phyloP scores from a whole-genome alignment of 768 basidiomycete genomes.

The Tubosaeta sp. region DNA sequence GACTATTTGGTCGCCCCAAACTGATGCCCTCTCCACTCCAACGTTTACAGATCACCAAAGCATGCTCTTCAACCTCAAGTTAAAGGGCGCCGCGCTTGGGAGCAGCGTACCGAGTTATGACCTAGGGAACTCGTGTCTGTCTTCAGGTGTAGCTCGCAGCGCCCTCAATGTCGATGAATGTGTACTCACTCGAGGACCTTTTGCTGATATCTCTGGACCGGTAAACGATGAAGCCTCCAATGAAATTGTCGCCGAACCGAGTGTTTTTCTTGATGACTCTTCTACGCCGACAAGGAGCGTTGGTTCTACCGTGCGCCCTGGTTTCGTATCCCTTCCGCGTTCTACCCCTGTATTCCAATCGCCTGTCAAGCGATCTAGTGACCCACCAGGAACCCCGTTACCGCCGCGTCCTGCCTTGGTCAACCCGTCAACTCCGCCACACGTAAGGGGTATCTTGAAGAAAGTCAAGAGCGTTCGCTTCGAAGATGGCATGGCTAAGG shows the following conservation, averaged over 20 bases:
- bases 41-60: constrained; percentile 29
- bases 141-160: neutral
- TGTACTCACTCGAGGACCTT: constrained; percentile 31
- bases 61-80: constrained; percentile 35
- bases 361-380: constrained; percentile 3
- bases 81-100: constrained; percentile 29
- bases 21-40: constrained; percentile 13
- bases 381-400: constrained; percentile 19
- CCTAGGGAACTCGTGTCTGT: neutral
- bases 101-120: constrained; percentile 11
- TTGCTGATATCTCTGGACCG: constrained; percentile 16
- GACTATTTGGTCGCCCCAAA: constrained; percentile 28
- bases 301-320: neutral
- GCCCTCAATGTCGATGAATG: constrained; percentile 33
- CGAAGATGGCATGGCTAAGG: constrained; percentile 17
- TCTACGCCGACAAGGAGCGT: constrained; percentile 9
- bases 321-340: neutral
- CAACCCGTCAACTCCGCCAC: constrained; percentile 25
- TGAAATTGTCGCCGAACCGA: constrained; percentile 3
- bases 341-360: constrained; percentile 1
- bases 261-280: constrained; percentile 9
- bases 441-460: constrained; percentile 37
- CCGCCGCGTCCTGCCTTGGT: constrained; percentile 22
- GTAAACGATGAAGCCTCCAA: constrained; percentile 1
- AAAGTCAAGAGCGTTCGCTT: constrained; percentile 39